Conservation (phyloP, 768 basidiomycete species). For the Termitomyces sp. region DNA sequence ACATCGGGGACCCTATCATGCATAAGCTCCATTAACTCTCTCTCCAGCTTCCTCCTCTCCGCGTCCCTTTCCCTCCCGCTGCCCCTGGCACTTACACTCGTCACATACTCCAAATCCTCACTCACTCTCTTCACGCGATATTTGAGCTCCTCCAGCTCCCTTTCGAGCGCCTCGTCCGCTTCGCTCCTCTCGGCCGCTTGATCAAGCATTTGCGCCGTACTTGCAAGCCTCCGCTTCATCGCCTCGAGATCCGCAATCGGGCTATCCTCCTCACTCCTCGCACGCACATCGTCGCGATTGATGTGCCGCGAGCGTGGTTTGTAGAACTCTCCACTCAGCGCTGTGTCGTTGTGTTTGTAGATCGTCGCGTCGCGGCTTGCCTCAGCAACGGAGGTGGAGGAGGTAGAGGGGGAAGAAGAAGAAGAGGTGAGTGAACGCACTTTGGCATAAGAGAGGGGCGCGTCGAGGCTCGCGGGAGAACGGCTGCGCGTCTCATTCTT, state of each 20-base stretch:
- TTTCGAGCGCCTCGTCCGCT: constrained; percentile 89
- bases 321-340: constrained; percentile 59
- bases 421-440: constrained; percentile 54
- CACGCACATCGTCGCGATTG: constrained; percentile 77
- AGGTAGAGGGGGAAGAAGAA: neutral
- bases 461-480: constrained; percentile 47
- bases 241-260: constrained; percentile 71
- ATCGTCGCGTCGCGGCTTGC: constrained; percentile 82
- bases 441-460: constrained; percentile 51
- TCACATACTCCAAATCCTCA: constrained; percentile 87
- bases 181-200: constrained; percentile 59
- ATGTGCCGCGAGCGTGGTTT: constrained; percentile 79
- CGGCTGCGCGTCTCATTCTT: constrained; percentile 79
- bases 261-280: constrained; percentile 60
- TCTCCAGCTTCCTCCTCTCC: constrained; percentile 80
- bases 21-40: constrained; percentile 79
- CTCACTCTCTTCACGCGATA: constrained; percentile 83
- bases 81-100: constrained; percentile 50
- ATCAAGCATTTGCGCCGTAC: constrained; percentile 78
- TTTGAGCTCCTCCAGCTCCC: constrained; percentile 82
- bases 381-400: constrained; percentile 42
- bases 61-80: constrained; percentile 70
- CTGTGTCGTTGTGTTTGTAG: constrained; percentile 72
- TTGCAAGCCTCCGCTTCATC: constrained; percentile 78
- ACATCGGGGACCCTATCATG: constrained; percentile 91